Percentiles rank a stretch among this genome's conserved stretches.
Conservation (phyloP, 2,329 filamentous ascomycete species). For the Hymenoscyphus scutula region DNA sequence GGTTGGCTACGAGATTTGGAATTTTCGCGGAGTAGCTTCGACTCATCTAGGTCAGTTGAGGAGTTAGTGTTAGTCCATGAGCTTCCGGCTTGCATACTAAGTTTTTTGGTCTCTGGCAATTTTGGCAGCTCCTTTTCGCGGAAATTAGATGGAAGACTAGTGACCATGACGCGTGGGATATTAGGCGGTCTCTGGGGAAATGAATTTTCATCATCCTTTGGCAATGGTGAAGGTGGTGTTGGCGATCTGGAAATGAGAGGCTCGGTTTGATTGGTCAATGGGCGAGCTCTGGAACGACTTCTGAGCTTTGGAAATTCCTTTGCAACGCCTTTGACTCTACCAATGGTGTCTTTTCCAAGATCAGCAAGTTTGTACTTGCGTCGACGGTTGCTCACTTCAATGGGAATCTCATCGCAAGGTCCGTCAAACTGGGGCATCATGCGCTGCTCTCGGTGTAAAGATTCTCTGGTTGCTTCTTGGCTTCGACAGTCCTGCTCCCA, state of each 20-base stretch:
- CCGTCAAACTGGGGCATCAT: conserved; percentile 8
- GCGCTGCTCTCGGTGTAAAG: not conserved
- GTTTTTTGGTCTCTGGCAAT: conserved; percentile 1
- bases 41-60: conserved; percentile 1
- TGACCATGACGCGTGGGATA: conserved; percentile 4
- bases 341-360: conserved; percentile 7
- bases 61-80: not conserved
- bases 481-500: conserved; percentile 23
- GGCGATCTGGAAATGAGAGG: not conserved
- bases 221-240: conserved; percentile 6
- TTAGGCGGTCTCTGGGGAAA: conserved; percentile 5
- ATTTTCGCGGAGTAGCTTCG: not conserved
- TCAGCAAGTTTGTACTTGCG: conserved; percentile 6
- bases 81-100: conserved; percentile 6
- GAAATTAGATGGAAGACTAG: conserved; percentile 6
- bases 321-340: conserved; percentile 7
- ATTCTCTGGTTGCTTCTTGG: conserved; percentile 3
- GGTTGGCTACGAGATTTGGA: not conserved
- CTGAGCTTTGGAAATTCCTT: conserved; percentile 4
- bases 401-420: conserved; percentile 3
- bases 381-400: not conserved
- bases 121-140: conserved; percentile 7
- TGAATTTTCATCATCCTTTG: conserved; percentile 5
- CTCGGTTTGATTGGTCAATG: not conserved
- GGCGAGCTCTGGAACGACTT: not conserved